Evolutionary conservation across 768 basidiomycete species (phyloP).

Genomic region (Nidularia pulvinata): DNA sequence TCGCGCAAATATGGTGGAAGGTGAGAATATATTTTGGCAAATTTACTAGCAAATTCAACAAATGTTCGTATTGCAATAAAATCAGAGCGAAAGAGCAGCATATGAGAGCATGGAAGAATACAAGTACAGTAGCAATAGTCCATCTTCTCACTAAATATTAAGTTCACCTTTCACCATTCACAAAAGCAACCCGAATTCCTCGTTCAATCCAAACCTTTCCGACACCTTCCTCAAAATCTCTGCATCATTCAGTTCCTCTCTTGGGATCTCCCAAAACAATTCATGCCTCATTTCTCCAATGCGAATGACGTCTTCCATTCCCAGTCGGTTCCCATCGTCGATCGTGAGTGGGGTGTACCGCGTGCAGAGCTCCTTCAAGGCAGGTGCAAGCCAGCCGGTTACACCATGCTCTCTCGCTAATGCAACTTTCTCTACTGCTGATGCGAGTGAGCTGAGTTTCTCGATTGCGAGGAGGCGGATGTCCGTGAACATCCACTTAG

Average conservation of each 20-base stretch:
- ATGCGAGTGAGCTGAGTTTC: slow-evolving; percentile 17
- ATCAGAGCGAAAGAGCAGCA: background rate
- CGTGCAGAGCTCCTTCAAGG: slow-evolving; percentile 29
- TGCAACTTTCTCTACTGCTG: slow-evolving; percentile 27
- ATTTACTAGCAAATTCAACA: too few relatives aligned
- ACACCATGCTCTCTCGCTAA: slow-evolving; percentile 24
- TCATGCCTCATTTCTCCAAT: slow-evolving; percentile 28
- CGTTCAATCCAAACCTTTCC: background rate
- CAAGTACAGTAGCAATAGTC: background rate
- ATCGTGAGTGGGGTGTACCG: slow-evolving; percentile 17
- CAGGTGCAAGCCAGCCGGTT: slow-evolving; percentile 30
- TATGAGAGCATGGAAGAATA: background rate
- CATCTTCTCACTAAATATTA: background rate
- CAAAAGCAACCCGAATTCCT: background rate
- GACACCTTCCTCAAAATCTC: background rate
- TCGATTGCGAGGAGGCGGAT: slow-evolving; percentile 28
- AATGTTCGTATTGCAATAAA: too few relatives aligned
- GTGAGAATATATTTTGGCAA: background rate
- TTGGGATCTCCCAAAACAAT: background rate
- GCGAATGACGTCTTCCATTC: slow-evolving; percentile 24
- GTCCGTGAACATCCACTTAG: slow-evolving; percentile 22
- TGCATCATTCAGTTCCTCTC: background rate
- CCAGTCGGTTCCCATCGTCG: slow-evolving; percentile 24
- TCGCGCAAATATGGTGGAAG: background rate
- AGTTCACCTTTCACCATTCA: background rate